Evolutionary conservation across 768 basidiomycete genomes (phyloP).

Genomic region (Serpula lacrymans): DNA sequence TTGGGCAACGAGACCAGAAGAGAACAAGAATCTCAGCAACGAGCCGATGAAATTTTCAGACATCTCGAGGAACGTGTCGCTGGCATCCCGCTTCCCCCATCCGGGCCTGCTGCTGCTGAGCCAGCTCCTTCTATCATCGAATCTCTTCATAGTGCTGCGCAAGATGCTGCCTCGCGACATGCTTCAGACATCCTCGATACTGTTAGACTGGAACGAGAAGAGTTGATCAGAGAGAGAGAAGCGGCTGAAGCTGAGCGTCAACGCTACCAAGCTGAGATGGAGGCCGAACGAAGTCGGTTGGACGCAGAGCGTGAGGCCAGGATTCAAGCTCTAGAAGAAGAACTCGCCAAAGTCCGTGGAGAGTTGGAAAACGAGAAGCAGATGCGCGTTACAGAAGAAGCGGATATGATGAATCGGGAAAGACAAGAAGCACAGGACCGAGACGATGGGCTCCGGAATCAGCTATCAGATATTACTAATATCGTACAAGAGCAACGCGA

Average conservation of each 20-base stretch:
- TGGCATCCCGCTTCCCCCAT: conserved; percentile 17
- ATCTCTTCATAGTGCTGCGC: conserved; percentile 39
- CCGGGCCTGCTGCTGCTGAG: conserved; percentile 8
- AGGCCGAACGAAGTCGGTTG: conserved; percentile 44
- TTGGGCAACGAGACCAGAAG: conserved; percentile 56
- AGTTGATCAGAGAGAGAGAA: conserved; percentile 53
- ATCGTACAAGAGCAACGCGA: conserved; percentile 66
- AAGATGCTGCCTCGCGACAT: conserved; percentile 55
- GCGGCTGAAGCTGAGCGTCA: conserved; percentile 53
- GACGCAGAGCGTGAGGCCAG: conserved; percentile 51
- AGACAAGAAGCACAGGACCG: conserved; percentile 54
- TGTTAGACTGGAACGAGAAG: conserved; percentile 57
- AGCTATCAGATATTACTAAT: conserved; percentile 70
- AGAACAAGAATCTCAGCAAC: conserved; percentile 50
- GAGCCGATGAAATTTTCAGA: conserved; percentile 19
- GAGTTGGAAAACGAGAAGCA: conserved; percentile 66
- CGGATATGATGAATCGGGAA: conserved; percentile 61
- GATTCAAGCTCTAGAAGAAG: conserved; percentile 60
- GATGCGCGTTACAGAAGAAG: conserved; percentile 53
- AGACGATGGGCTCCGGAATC: conserved; percentile 55
- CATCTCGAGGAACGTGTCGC: conserved; percentile 27
- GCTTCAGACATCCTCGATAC: conserved; percentile 57
- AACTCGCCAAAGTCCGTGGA: conserved; percentile 50
- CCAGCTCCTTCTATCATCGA: conserved; percentile 26
- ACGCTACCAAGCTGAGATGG: conserved; percentile 43